phyloP scores from a whole-genome alignment of 371 early-diverging fungal species.

The Coemansia sp. region DNA sequence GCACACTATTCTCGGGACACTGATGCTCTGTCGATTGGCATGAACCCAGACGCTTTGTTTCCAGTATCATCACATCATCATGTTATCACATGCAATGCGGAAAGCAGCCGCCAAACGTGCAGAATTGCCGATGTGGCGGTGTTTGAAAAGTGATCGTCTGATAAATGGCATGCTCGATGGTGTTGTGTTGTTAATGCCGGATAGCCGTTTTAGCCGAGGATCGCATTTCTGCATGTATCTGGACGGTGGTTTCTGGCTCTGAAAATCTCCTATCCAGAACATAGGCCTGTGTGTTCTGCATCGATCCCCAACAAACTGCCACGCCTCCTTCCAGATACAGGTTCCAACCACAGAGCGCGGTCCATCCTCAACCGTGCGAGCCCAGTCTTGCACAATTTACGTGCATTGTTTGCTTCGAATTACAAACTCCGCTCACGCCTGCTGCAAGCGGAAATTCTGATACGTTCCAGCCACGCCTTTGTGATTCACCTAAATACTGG shows the following conservation, averaged over 20 bases:
- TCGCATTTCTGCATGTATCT: conserved; percentile 5
- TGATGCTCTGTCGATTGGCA: not conserved
- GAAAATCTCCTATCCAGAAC: conserved; percentile 4
- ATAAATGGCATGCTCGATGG: not conserved
- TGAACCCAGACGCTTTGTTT: not conserved
- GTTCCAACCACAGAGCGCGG: not conserved
- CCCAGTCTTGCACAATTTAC: not conserved
- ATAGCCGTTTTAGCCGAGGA: conserved; percentile 8
- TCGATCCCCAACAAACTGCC: conserved; percentile 1
- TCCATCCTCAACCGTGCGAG: not conserved
- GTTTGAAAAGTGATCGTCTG: not conserved
- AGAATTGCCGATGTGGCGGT: not conserved
- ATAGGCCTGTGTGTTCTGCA: not conserved
- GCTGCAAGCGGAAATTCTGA: not conserved
- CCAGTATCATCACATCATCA: not conserved
- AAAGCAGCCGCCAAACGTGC: not conserved
- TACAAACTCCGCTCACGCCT: not conserved
- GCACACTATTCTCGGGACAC: not conserved
- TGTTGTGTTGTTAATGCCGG: conserved; percentile 2
- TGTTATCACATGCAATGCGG: not conserved
- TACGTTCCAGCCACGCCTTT: not conserved
- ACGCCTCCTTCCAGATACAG: not conserved
- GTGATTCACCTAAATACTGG: not conserved
- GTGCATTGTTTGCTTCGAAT: not conserved
- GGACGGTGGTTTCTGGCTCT: not conserved